These are phyloP conservation scores for Monilinia fructigena DNA, from an alignment of 2,329 filamentous ascomycete genomes.

Conservation along the genomic window DNA sequence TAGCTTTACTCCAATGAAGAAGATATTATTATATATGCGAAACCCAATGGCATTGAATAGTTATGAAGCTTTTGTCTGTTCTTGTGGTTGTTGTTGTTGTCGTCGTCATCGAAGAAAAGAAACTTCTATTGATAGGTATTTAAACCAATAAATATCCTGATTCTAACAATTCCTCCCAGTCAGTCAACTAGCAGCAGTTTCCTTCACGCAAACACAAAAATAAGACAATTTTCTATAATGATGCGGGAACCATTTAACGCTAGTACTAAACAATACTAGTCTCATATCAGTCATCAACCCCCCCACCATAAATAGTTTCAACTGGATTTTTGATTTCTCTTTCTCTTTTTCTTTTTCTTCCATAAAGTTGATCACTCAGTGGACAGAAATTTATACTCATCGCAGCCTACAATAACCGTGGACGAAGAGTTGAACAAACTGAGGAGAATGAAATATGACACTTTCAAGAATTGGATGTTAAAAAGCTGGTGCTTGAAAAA, in stretches of 20 bases:
- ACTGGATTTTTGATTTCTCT: slow-evolving; percentile 18
- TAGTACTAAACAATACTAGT: slow-evolving; percentile 7
- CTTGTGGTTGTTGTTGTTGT: neutral
- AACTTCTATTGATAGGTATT: neutral
- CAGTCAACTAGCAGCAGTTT: neutral
- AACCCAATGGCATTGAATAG: neutral
- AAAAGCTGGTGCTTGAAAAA: slow-evolving; percentile 36
- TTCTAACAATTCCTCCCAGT: neutral
- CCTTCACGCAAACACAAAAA: neutral
- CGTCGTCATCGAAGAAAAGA: neutral
- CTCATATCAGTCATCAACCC: neutral
- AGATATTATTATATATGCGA: slow-evolving; percentile 28
- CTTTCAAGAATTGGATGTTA: slow-evolving; percentile 41
- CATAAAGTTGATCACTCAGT: slow-evolving; percentile 56
- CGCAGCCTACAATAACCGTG: slow-evolving; percentile 46
- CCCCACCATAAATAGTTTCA: slow-evolving; percentile 19
- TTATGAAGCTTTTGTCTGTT: neutral
- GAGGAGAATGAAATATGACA: slow-evolving; percentile 49
- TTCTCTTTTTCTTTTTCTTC: slow-evolving; percentile 43
- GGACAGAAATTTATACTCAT: slow-evolving; percentile 57
- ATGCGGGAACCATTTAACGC: slow-evolving; percentile 6
- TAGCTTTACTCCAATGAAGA: slow-evolving; percentile 37
- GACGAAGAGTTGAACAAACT: slow-evolving; percentile 56
- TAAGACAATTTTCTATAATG: slow-evolving; percentile 15
- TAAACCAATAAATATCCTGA: neutral